A percentile compares a stretch with the other conserved stretches of the same genome.
These are phyloP conservation scores for Tuber borchii DNA, from an alignment of 495 filamentous ascomycete genomes.

Conservation along the genomic window DNA sequence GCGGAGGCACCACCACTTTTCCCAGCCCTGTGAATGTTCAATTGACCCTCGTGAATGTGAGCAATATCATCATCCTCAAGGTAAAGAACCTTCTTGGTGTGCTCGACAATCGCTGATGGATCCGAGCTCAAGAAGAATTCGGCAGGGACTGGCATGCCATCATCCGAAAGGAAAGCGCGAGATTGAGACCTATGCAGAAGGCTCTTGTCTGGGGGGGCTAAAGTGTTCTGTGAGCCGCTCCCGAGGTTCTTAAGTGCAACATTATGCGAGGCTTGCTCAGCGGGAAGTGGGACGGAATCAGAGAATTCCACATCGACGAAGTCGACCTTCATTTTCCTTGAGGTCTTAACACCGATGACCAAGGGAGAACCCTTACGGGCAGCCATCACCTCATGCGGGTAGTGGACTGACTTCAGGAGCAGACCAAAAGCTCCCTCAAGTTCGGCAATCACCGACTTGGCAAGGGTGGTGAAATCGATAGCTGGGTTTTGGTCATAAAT, in stretches of 20 bases:
- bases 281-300: conserved; percentile 77
- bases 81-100: conserved; percentile 99
- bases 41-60: conserved; percentile 95
- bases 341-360: conserved; percentile 88
- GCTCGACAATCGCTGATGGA: conserved; percentile 95
- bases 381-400: conserved; percentile 94
- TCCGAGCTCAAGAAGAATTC: conserved; percentile 99
- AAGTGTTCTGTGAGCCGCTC: conserved; percentile 63
- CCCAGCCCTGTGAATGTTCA: conserved; percentile 95
- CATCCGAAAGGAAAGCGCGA: conserved; percentile 95
- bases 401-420: conserved; percentile 95
- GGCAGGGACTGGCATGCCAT: conserved; percentile 92
- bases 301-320: conserved; percentile 97
- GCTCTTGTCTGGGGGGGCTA: conserved; percentile 88
- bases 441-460: conserved; percentile 96
- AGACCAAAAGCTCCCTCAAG: conserved; percentile 96
- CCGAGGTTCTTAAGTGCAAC: conserved; percentile 75
- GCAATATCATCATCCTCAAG: conserved; percentile 99
- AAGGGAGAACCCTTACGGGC: conserved; percentile 96
- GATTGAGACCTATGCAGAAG: conserved; percentile 96
- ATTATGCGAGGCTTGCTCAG: conserved; percentile 93
- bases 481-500: conserved; percentile 91
- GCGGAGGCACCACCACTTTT: conserved; percentile 96
- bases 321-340: conserved; percentile 99
- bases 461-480: conserved; percentile 90